phyloP scores from a whole-genome alignment of 2,329 filamentous ascomycete species.

The Claviceps arundinis region DNA sequence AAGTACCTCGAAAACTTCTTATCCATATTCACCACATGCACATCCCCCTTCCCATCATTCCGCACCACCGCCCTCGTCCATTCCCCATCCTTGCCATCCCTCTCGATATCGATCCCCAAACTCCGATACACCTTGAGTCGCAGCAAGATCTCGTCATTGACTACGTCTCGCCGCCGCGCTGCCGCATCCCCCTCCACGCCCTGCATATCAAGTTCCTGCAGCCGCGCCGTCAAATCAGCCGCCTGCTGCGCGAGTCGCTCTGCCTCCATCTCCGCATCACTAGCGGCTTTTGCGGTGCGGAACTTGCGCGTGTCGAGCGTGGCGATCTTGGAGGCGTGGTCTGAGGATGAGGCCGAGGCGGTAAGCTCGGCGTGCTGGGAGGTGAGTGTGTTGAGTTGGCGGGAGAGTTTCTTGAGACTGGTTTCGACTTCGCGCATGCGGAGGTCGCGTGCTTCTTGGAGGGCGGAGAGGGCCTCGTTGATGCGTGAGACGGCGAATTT shows the following conservation, averaged over 20 bases:
- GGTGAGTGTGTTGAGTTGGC: constrained; percentile 60
- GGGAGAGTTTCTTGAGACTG: constrained; percentile 57
- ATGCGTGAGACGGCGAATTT: constrained; percentile 73
- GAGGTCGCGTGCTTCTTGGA: constrained; percentile 72
- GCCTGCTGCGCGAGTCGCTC: constrained; percentile 75
- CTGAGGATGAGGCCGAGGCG: constrained; percentile 58
- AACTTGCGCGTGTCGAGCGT: constrained; percentile 89
- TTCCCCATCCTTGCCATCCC: constrained; percentile 59
- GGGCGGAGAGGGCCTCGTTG: constrained; percentile 65
- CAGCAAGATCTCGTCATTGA: constrained; percentile 54
- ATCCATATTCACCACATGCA: constrained; percentile 90
- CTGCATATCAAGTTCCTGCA: constrained; percentile 76
- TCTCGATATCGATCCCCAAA: constrained; percentile 77
- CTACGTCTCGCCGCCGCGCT: constrained; percentile 23
- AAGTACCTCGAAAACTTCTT: constrained; percentile 83
- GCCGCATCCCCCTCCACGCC: constrained; percentile 57
- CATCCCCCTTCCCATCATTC: constrained; percentile 77
- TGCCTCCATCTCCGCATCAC: constrained; percentile 85
- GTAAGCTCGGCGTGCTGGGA: constrained; percentile 68
- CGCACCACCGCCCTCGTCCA: constrained; percentile 77
- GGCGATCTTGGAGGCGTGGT: constrained; percentile 74
- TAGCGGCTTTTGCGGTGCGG: constrained; percentile 79
- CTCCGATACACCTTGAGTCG: constrained; percentile 85
- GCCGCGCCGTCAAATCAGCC: constrained; percentile 56
- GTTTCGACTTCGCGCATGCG: constrained; percentile 59